phyloP scores from a whole-genome alignment of 1,284 basidiomycete species.

The Moesziomyces antarcticus region DNA sequence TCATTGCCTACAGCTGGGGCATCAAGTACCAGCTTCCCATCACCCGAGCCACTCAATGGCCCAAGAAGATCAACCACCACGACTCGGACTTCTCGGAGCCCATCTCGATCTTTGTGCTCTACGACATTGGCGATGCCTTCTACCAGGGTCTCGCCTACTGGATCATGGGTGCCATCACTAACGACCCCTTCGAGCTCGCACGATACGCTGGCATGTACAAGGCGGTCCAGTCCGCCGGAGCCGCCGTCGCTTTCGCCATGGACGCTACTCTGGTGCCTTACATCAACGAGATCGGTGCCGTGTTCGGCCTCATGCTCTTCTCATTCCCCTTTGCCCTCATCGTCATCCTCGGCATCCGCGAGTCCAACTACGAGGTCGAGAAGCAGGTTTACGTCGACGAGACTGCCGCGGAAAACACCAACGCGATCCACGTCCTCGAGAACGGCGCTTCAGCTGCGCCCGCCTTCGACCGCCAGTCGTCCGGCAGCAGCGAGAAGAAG shows the following conservation, averaged over 20 bases:
- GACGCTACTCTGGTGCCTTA: conserved; percentile 36
- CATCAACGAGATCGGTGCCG: conserved; percentile 39
- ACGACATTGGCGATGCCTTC: conserved; percentile 37
- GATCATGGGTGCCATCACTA: conserved; percentile 57
- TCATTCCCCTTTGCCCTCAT: conserved; percentile 27
- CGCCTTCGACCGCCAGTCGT: conserved; percentile 25
- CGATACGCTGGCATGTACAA: conserved; percentile 54
- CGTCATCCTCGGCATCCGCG: conserved; percentile 25
- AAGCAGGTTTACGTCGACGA: conserved; percentile 32
- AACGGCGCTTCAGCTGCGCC: conserved; percentile 7
- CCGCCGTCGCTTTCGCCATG: conserved; percentile 47
- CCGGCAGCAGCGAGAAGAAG: conserved; percentile 38
- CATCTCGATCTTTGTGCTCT: conserved; percentile 32
- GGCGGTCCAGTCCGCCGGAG: conserved; percentile 54
- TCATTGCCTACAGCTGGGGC: conserved; percentile 35
- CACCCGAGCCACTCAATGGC: conserved; percentile 35
- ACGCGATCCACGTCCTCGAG: conserved; percentile 25
- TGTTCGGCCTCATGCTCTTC: conserved; percentile 31
- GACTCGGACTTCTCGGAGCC: conserved; percentile 31
- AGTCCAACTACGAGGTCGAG: conserved; percentile 37
- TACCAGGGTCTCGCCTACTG: conserved; percentile 49
- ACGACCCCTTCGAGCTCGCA: conserved; percentile 58
- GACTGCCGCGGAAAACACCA: conserved; percentile 17
- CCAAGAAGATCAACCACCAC: conserved; percentile 30
- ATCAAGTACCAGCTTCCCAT: conserved; percentile 40